Conservation (phyloP, 192 early-diverging fungal genomes). For the Podochytrium sp. region DNA sequence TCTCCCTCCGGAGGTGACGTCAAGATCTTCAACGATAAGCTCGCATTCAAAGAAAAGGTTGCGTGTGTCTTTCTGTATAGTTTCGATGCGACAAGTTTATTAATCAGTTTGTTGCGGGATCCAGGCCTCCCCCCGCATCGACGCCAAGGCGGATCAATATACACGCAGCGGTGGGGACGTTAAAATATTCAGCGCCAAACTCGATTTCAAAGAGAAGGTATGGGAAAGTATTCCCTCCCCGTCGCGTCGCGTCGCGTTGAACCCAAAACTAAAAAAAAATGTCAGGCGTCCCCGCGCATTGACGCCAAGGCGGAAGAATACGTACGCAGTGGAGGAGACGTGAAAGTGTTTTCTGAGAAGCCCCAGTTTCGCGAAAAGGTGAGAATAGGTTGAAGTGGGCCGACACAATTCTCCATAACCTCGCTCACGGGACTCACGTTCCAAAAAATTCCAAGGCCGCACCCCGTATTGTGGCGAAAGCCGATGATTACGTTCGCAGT, state of each 20-base stretch:
- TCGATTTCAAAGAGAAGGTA: conserved; percentile 20
- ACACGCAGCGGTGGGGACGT: conserved; percentile 1
- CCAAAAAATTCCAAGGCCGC: conserved; percentile 24
- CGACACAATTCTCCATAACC: not conserved
- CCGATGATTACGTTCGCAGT: not conserved
- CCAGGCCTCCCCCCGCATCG: conserved; percentile 18
- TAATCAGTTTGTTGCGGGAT: not conserved
- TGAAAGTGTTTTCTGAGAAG: conserved; percentile 25
- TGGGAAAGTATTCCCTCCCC: not conserved
- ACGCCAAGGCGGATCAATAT: conserved; percentile 9
- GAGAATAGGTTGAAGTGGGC: not conserved
- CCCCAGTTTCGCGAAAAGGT: conserved; percentile 14
- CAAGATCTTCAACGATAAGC: conserved; percentile 22
- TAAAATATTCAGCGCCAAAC: conserved; percentile 23
- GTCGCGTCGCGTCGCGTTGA: not conserved
- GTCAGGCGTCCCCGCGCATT: conserved; percentile 9
- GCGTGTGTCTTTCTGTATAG: not conserved
- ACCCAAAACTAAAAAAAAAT: not conserved
- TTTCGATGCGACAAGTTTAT: not conserved
- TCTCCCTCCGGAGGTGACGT: conserved; percentile 20
- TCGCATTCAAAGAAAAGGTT: conserved; percentile 13
- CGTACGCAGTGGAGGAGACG: conserved; percentile 10
- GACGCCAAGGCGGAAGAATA: conserved; percentile 18
- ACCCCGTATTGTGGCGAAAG: conserved; percentile 24
- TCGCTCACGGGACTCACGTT: no score